Percentiles rank a stretch among this genome's conserved stretches.
Conservation (phyloP, 1,284 basidiomycete genomes). For the Trichosporon sp. region DNA sequence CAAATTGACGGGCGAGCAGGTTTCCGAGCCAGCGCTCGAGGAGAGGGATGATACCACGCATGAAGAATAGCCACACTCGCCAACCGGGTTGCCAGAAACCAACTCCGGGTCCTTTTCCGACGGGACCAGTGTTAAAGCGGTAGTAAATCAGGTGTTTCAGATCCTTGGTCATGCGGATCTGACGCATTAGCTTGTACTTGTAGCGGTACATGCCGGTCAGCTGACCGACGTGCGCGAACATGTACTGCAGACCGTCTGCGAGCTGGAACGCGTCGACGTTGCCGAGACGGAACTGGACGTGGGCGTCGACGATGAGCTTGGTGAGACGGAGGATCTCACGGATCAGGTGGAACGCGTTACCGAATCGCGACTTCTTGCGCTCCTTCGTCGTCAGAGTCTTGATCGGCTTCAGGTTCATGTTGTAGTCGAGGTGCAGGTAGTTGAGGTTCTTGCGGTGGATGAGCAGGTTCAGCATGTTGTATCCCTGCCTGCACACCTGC, state of each 20-base stretch:
- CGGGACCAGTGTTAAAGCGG: constrained; percentile 94
- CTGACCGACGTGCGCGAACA: constrained; percentile 95
- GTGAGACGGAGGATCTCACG: constrained; percentile 96
- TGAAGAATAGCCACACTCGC: constrained; percentile 99
- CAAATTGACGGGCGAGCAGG: constrained; percentile 94
- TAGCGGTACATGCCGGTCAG: constrained; percentile 97
- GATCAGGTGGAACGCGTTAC: constrained; percentile 95
- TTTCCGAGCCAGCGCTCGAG: constrained; percentile 98
- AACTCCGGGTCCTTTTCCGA: constrained; percentile 97
- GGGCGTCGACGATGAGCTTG: constrained; percentile 96
- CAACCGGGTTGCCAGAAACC: constrained; percentile 99
- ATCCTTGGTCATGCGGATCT: constrained; percentile 99
- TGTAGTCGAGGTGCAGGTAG: constrained; percentile 61
- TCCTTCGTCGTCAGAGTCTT: constrained; percentile 99
- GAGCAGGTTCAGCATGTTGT: constrained; percentile 98
- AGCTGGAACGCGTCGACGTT: constrained; percentile 99
- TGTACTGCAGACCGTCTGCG: constrained; percentile 96
- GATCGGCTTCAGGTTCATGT: constrained; percentile 70
- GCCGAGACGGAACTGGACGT: constrained; percentile 97
- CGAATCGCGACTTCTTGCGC: constrained; percentile 98
- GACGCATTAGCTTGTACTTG: constrained; percentile 97
- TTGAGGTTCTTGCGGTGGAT: constrained; percentile 99
- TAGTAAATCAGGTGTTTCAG: constrained; percentile 82
- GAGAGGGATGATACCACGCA: constrained; percentile 96
- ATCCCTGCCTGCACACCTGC: constrained; percentile 96